Percentiles rank a stretch among this genome's conserved stretches.
Evolutionary conservation across 2,329 filamentous ascomycete genomes (phyloP).

Genomic region (Rosellinia necatrix): DNA sequence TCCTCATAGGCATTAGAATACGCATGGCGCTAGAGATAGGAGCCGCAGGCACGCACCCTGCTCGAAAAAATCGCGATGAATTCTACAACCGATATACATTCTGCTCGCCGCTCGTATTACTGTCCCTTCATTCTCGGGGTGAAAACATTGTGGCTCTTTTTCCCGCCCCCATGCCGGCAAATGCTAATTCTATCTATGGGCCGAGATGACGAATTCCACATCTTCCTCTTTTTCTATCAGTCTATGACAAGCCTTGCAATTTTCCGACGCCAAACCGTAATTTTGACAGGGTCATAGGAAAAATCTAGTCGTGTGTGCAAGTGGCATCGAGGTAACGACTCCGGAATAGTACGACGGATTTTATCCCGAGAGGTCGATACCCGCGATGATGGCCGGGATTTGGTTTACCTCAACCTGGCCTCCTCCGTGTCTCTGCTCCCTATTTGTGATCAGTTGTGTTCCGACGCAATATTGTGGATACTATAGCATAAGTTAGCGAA

Average conservation of each 20-base stretch:
- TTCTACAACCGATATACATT: not conserved
- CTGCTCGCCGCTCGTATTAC: too few species aligned
- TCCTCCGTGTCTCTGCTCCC: not conserved
- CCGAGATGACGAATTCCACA: not conserved
- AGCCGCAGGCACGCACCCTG: not conserved
- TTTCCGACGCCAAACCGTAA: not conserved
- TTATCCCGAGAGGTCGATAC: not conserved
- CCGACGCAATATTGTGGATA: slow-evolving; percentile 28
- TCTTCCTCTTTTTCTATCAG: slow-evolving; percentile 1
- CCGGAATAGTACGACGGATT: not conserved
- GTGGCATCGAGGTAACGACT: not conserved
- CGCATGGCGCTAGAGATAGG: not conserved
- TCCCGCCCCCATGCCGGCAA: not conserved
- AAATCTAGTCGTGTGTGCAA: not conserved
- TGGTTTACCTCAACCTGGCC: not conserved
- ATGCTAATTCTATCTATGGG: not conserved
- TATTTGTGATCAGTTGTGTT: slow-evolving; percentile 6
- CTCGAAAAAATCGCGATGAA: not conserved
- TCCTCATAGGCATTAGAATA: not conserved
- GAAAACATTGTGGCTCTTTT: too few species aligned
- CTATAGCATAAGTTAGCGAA: slow-evolving; percentile 2
- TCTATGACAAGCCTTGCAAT: slow-evolving; percentile 2
- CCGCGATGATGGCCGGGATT: too few species aligned
- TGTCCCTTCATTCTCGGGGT: too few species aligned
- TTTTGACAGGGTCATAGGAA: too few species aligned